Conservation (phyloP, 371 early-diverging fungal genomes). For the Umbelopsis sp. region DNA sequence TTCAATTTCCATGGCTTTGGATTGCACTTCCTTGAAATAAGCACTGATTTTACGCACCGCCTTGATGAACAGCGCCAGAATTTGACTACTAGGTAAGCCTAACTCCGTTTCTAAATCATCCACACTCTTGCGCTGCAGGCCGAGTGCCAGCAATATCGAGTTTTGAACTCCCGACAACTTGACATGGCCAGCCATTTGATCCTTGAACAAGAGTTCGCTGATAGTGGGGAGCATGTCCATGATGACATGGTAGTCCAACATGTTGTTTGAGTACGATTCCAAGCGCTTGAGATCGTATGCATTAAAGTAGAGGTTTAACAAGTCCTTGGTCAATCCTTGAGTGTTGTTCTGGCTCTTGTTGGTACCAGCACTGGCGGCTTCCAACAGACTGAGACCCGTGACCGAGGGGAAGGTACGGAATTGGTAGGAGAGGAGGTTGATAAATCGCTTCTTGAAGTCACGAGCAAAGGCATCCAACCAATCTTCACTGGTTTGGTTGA, state of each 20-base stretch:
- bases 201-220: conserved; percentile 78
- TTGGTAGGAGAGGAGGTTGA: conserved; percentile 84
- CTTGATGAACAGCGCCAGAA: conserved; percentile 94
- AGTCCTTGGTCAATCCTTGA: conserved; percentile 47
- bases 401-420: conserved; percentile 85
- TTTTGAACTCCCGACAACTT: conserved; percentile 88
- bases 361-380: conserved; percentile 63
- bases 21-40: conserved; percentile 64
- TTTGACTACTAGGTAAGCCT: conserved; percentile 80
- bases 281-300: conserved; percentile 95
- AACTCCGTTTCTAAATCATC: conserved; percentile 88
- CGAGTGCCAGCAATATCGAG: conserved; percentile 84
- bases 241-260: conserved; percentile 96
- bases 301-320: conserved; percentile 68
- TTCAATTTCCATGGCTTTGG: conserved; percentile 41
- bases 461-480: conserved; percentile 82
- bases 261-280: conserved; percentile 91
- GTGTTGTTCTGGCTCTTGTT: conserved; percentile 28
- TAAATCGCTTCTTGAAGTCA: conserved; percentile 91
- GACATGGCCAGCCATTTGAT: conserved; percentile 58
- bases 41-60: conserved; percentile 78
- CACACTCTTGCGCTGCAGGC: conserved; percentile 89
- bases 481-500: conserved; percentile 56
- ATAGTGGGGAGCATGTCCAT: conserved; percentile 89
- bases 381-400: conserved; percentile 84